Evolutionary conservation across 805 yeast genomes (phyloP).

Genomic region (Candida chilensis): DNA sequence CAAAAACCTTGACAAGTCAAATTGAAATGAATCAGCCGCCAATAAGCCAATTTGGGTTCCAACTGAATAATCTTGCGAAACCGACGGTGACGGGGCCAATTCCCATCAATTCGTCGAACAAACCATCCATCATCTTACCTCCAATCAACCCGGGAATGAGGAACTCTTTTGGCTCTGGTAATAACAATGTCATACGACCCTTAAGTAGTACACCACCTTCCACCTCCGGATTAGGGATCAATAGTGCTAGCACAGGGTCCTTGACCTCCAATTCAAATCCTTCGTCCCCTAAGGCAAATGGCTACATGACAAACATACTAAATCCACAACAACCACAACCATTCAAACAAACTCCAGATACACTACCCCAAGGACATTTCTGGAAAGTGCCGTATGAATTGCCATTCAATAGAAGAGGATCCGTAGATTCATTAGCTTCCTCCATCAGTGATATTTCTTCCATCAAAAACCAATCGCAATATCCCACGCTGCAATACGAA

Average conservation of each 20-base stretch:
- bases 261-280: constrained; percentile 1
- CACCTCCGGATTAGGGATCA: too few relatives aligned
- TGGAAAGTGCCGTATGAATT: constrained; percentile 59
- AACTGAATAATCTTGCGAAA: constrained; percentile 1
- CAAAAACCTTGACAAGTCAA: constrained; percentile 1
- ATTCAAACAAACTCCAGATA: constrained; percentile 5
- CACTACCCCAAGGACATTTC: constrained; percentile 31
- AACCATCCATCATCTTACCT: constrained; percentile 1
- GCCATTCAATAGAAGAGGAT: constrained; percentile 34
- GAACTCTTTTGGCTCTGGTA: not conserved
- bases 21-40: too few relatives aligned
- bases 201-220: not conserved
- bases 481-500: constrained; percentile 12
- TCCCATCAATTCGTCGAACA: constrained; percentile 1
- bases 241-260: too few relatives aligned
- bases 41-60: too few relatives aligned
- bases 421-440: constrained; percentile 42
- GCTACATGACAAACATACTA: not conserved
- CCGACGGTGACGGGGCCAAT: not conserved
- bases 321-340: constrained; percentile 3
- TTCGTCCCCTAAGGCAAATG: not conserved
- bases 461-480: constrained; percentile 13
- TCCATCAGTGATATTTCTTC: constrained; percentile 29
- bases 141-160: constrained; percentile 1
- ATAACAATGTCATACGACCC: not conserved